These are phyloP conservation scores for Ustilago trichophora DNA, from an alignment of 1,284 basidiomycete genomes.

Conservation along the genomic window DNA sequence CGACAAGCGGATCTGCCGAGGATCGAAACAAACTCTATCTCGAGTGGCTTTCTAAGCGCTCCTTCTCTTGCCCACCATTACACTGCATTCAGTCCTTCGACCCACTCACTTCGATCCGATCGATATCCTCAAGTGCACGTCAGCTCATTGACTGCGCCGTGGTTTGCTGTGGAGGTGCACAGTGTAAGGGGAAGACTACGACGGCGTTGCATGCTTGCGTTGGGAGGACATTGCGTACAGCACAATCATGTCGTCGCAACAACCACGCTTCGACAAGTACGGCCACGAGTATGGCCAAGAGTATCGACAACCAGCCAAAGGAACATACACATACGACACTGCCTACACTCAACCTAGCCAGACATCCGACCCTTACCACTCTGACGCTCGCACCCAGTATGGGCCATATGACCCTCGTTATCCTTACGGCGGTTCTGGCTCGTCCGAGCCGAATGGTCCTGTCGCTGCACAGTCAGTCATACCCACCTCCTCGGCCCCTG, in stretches of 20 bases:
- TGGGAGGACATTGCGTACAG: not conserved
- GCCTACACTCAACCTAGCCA: not conserved
- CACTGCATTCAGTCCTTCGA: too few relatives aligned
- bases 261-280: slow-evolving; percentile 3
- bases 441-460: not conserved
- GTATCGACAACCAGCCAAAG: slow-evolving; percentile 11
- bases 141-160: not conserved
- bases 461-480: not conserved
- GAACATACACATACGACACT: slow-evolving; percentile 2
- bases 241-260: slow-evolving; percentile 21
- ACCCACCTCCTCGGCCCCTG: not conserved
- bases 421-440: slow-evolving; percentile 9
- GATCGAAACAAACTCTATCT: too few relatives aligned
- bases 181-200: not conserved
- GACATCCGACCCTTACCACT: slow-evolving; percentile 12
- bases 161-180: not conserved
- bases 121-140: too few relatives aligned
- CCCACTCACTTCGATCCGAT: too few relatives aligned
- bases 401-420: slow-evolving; percentile 36
- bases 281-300: slow-evolving; percentile 14
- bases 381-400: slow-evolving; percentile 18
- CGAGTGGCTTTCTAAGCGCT: too few relatives aligned
- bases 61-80: too few relatives aligned
- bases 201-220: not conserved
- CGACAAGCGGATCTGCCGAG: too few relatives aligned